A percentile compares a stretch with the other conserved stretches of the same genome.
phyloP scores from a whole-genome alignment of 148 eudicot species.

The Nepenthes gracilis region DNA sequence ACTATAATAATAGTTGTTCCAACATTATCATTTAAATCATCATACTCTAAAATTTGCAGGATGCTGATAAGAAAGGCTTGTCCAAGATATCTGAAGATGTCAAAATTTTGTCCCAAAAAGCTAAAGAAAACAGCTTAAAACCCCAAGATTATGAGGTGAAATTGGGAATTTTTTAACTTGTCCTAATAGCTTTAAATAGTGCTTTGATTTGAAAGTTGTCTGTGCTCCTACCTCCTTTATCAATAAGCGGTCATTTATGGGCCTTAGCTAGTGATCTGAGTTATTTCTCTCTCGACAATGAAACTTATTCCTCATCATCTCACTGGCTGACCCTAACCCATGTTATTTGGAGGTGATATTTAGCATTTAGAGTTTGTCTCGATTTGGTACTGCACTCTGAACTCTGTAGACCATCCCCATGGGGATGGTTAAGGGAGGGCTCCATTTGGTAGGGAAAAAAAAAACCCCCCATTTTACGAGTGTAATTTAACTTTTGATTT shows the following conservation, averaged over 20 bases:
- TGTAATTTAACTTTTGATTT: too few species aligned
- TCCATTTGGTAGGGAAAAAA: too few species aligned
- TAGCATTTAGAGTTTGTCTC: constrained; percentile 1
- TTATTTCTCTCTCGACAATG: constrained; percentile 1
- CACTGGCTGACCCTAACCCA: background rate
- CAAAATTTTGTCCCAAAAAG: constrained; percentile 74
- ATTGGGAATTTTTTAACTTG: background rate
- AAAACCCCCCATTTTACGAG: too few species aligned
- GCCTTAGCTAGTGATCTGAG: background rate
- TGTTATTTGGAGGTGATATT: constrained; percentile 3
- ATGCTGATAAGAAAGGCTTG: constrained; percentile 93
- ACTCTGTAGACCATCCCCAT: background rate
- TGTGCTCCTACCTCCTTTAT: constrained; percentile 2
- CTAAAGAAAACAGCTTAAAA: constrained; percentile 79
- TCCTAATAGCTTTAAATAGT: too few species aligned
- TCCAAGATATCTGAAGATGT: constrained; percentile 78
- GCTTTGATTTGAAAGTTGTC: too few species aligned
- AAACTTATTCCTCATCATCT: constrained; percentile 5
- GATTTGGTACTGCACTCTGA: background rate
- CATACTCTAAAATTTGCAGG: constrained; percentile 21
- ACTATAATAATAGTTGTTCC: background rate
- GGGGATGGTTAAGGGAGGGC: too few species aligned
- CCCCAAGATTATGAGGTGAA: constrained; percentile 92
- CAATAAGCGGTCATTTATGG: constrained; percentile 1
- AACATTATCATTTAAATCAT: background rate